Conservation (phyloP, 306 rosid species). For the Glycine tomentella region DNA sequence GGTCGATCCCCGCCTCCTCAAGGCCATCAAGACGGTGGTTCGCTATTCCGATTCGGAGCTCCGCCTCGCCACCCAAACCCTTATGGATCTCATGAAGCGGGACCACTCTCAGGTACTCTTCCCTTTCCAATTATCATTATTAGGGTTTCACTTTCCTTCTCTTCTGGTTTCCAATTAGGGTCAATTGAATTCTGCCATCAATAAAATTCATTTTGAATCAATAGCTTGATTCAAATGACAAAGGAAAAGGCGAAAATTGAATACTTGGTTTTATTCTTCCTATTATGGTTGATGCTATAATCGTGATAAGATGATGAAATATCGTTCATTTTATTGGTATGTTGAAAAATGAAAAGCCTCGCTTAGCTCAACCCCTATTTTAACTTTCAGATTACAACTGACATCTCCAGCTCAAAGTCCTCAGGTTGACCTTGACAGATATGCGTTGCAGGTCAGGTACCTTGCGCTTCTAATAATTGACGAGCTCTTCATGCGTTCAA, state of each 20-base stretch:
- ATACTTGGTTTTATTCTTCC: neutral
- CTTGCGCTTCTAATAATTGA: slow-evolving; percentile 86
- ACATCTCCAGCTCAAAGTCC: slow-evolving; percentile 15
- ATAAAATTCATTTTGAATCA: neutral
- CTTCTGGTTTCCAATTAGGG: slow-evolving; percentile 12
- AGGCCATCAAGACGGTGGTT: slow-evolving; percentile 81
- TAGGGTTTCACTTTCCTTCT: slow-evolving; percentile 4
- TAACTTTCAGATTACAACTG: slow-evolving; percentile 20
- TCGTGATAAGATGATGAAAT: slow-evolving; percentile 3
- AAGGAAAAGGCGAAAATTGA: neutral
- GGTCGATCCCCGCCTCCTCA: slow-evolving; percentile 85
- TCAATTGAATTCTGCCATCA: neutral
- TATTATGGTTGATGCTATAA: slow-evolving; percentile 14
- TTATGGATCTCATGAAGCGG: slow-evolving; percentile 86
- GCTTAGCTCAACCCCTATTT: neutral
- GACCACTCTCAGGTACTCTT: slow-evolving; percentile 83
- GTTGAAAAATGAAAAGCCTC: slow-evolving; percentile 7
- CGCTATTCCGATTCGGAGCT: slow-evolving; percentile 83
- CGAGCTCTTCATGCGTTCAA: slow-evolving; percentile 93
- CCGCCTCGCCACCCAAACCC: slow-evolving; percentile 68
- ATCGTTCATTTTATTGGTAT: slow-evolving; percentile 1
- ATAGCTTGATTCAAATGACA: slow-evolving; percentile 9
- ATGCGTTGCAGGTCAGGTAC: slow-evolving; percentile 78
- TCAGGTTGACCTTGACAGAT: slow-evolving; percentile 26
- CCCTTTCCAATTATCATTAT: neutral